Percentiles rank a stretch among this genome's conserved stretches.
These are phyloP conservation scores for Ceratocystis destructans DNA, from an alignment of 2,329 filamentous ascomycete species.

Conservation along the genomic window DNA sequence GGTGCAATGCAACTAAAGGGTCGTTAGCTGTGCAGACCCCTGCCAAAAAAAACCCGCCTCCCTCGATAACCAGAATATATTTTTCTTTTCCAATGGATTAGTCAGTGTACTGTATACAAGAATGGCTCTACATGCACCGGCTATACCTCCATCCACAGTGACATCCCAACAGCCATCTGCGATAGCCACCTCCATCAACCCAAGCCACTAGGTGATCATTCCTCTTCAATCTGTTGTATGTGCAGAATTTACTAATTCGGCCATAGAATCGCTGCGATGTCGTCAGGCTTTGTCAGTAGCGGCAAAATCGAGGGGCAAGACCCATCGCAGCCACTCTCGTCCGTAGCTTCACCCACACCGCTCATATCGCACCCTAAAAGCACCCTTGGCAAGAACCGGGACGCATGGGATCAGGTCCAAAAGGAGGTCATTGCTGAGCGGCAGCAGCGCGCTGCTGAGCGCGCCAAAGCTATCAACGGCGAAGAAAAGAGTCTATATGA, in stretches of 20 bases:
- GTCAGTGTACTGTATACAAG: neutral
- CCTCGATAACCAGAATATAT: too few relatives aligned
- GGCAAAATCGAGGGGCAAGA: constrained; percentile 34
- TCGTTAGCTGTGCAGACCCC: neutral
- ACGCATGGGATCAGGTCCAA: constrained; percentile 53
- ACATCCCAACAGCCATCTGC: neutral
- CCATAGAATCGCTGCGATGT: constrained; percentile 28
- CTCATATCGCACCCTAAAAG: constrained; percentile 19
- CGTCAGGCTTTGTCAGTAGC: constrained; percentile 42
- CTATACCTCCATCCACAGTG: neutral
- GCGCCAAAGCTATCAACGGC: constrained; percentile 29
- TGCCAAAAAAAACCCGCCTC: neutral
- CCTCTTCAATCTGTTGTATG: neutral
- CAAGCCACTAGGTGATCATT: neutral
- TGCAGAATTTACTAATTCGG: neutral
- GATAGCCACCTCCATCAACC: neutral
- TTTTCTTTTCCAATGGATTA: neutral
- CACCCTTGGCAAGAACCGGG: constrained; percentile 22
- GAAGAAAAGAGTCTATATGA: constrained; percentile 56
- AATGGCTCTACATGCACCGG: neutral
- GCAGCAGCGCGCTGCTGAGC: constrained; percentile 38
- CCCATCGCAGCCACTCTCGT: constrained; percentile 18
- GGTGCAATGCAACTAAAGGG: neutral
- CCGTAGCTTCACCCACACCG: constrained; percentile 13
- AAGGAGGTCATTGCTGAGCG: constrained; percentile 49